A percentile compares a stretch with the other conserved stretches of the same genome.
These are phyloP conservation scores for Phaeosphaeria sp. DNA, from an alignment of 2,329 filamentous ascomycete species.

Conservation along the genomic window DNA sequence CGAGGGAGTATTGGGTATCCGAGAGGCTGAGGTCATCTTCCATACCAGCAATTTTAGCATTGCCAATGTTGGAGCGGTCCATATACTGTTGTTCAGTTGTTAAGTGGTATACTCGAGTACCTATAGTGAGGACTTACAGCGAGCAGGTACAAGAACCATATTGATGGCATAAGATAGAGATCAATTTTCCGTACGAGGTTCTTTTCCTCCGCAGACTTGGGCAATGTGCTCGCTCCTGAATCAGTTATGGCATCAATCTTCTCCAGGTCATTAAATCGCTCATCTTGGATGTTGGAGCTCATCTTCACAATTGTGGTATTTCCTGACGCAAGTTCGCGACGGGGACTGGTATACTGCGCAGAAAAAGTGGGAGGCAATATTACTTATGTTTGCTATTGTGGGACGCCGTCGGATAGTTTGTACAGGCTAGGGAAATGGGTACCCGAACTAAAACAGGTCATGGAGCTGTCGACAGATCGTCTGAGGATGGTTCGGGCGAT, in stretches of 20 bases:
- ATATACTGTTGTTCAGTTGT: constrained; percentile 52
- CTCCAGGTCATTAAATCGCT: not conserved
- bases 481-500: not conserved
- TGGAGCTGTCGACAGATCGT: not conserved
- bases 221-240: not conserved
- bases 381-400: not conserved
- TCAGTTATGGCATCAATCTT: not conserved
- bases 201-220: constrained; percentile 9
- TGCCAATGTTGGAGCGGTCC: constrained; percentile 41
- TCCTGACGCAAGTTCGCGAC: not conserved
- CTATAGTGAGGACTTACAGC: not conserved
- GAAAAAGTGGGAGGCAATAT: not conserved
- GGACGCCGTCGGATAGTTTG: not conserved
- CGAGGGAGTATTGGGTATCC: constrained; percentile 52
- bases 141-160: constrained; percentile 10
- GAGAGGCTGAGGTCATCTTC: constrained; percentile 22
- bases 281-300: not conserved
- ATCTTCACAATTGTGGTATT: not conserved
- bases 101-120: not conserved
- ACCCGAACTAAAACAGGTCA: not conserved
- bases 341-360: not conserved
- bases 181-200: constrained; percentile 9
- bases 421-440: not conserved
- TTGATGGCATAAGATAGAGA: constrained; percentile 8
- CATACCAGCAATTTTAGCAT: constrained; percentile 45